phyloP scores from a whole-genome alignment of 805 yeast genomes.

The Kazachstania bromeliacearum region DNA sequence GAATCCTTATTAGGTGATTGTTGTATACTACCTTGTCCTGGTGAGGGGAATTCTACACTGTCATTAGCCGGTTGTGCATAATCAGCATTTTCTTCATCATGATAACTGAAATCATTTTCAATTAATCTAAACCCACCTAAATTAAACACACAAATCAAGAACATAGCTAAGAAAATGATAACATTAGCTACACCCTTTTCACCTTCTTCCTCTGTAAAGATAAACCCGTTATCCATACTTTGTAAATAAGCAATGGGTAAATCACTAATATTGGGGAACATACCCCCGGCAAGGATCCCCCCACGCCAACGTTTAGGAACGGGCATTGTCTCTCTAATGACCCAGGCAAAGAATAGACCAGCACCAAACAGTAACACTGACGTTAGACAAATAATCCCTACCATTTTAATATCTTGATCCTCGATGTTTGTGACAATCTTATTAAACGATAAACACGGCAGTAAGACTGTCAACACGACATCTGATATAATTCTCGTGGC shows the following conservation, averaged over 20 bases:
- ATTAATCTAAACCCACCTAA: conserved; percentile 65
- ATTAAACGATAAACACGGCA: conserved; percentile 60
- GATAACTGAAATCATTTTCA: conserved; percentile 51
- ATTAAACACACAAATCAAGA: conserved; percentile 58
- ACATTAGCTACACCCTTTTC: conserved; percentile 76
- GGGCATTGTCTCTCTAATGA: conserved; percentile 26
- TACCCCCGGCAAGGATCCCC: conserved; percentile 59
- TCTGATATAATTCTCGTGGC: conserved; percentile 58
- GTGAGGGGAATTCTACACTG: background rate
- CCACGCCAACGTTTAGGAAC: conserved; percentile 65
- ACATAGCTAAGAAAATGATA: conserved; percentile 64
- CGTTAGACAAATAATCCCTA: conserved; percentile 53
- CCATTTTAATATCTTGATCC: conserved; percentile 54
- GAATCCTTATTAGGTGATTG: no score
- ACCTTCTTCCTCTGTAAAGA: conserved; percentile 51
- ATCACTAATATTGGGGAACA: conserved; percentile 68
- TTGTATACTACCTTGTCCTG: no score
- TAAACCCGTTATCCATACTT: conserved; percentile 51
- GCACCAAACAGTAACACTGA: conserved; percentile 42
- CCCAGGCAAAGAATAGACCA: conserved; percentile 40
- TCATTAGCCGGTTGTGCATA: background rate
- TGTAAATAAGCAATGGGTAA: conserved; percentile 70
- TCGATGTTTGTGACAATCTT: conserved; percentile 53
- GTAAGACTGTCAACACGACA: conserved; percentile 47
- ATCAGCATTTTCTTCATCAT: conserved; percentile 18